A percentile compares a stretch with the other conserved stretches of the same genome.
Conservation (phyloP, 768 basidiomycete genomes). For the Termitomyces sp. region DNA sequence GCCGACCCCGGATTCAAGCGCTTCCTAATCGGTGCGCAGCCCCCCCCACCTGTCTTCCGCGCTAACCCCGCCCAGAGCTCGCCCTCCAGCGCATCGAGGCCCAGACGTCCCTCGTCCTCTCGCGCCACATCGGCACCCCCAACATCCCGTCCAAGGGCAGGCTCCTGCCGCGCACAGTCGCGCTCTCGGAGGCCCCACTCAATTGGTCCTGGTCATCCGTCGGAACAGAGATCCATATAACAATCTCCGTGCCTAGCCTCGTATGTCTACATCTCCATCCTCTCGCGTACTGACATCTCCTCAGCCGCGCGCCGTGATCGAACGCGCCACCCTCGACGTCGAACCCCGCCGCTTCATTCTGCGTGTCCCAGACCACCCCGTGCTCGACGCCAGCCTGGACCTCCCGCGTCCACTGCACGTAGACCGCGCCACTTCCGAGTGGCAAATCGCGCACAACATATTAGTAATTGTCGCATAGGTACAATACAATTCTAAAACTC, state of each 20-base stretch:
- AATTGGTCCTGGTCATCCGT: constrained; percentile 52
- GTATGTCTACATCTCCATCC: constrained; percentile 32
- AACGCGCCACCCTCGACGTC: constrained; percentile 54
- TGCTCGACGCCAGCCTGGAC: constrained; percentile 55
- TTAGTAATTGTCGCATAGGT: constrained; percentile 41
- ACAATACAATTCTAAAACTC: constrained; percentile 7
- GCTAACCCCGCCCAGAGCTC: constrained; percentile 41
- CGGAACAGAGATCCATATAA: constrained; percentile 38
- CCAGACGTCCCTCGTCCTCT: constrained; percentile 53
- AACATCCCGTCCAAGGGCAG: constrained; percentile 79
- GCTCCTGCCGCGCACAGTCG: constrained; percentile 51
- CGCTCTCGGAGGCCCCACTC: too few relatives aligned
- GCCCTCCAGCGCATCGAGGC: constrained; percentile 64
- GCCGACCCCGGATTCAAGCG: constrained; percentile 61
- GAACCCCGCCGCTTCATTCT: constrained; percentile 56
- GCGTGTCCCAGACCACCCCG: constrained; percentile 38
- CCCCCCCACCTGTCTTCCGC: background rate
- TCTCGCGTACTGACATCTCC: background rate
- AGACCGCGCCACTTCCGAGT: constrained; percentile 60
- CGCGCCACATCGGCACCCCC: constrained; percentile 64
- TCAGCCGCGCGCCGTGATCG: constrained; percentile 43
- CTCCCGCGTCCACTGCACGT: constrained; percentile 52
- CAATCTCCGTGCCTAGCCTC: constrained; percentile 48
- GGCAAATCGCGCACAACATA: constrained; percentile 50
- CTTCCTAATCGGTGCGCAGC: constrained; percentile 63